Base-by-base conservation (phyloP, 2,329 filamentous ascomycete genomes). In the Colletotrichum cordylinicola region DNA sequence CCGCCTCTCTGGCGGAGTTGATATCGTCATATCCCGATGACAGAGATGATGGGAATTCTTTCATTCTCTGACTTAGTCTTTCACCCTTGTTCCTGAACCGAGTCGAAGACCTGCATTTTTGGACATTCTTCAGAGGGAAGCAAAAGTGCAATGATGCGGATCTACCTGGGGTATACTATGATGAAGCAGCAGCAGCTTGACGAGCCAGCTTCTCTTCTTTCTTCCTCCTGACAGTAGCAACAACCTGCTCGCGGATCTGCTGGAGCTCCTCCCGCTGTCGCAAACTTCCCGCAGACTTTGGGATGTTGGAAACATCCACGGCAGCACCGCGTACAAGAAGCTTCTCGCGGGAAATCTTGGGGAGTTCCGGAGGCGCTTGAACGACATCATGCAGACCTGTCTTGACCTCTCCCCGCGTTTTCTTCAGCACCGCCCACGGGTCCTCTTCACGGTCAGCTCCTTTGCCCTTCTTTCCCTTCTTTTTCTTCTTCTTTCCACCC, bases 391-490 rank as follows among this genome's bases (percentile, higher is more conserved):
- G 86, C 18, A 92, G 81, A 4, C 87, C 87, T 55, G 87, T 82
- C 78, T 87, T 89, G 29, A 83, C 85, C 79, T 91, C 90, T 31
- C 91, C 92, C 72, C 92, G 88, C 85, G 92, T 92, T 82, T 89
- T 89, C 82, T 93, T 93, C 78, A 98, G 84, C 77, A 91, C 91
- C 58, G 91, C 92, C 95, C 95, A 98, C 1, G 95, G 94, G 83
- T 96, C 95, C 15, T 87, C 85, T 60, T 93, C 92, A 12, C 92
- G 91, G 56, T 88, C 88, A 10, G 67, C 67, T n/a, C 74, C 75
- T 31, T 87, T 78, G 64, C 84, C 85, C 68, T 85, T 84, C 76
- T 86, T 87, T 64, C 83, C 83, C 79, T 84, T 87, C 79, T 87
- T 88, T 77, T 86, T 85, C 80, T 86, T 86, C 80, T 80, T 82